These are phyloP conservation scores for Carex cristatella DNA, from an alignment of 176 grass and related monocot species.

Conservation along the genomic window DNA sequence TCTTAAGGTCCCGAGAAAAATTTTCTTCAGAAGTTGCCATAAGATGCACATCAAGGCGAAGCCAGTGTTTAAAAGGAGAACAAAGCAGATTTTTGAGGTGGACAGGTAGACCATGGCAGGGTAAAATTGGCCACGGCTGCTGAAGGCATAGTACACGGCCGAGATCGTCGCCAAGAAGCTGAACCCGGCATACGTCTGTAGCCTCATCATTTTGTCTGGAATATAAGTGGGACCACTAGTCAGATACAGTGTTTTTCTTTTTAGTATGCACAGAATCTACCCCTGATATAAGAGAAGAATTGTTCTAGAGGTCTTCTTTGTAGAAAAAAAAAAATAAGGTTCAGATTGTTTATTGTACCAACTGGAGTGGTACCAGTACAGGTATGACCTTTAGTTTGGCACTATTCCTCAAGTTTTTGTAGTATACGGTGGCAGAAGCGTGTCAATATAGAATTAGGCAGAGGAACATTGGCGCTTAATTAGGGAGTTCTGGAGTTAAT, in stretches of 20 bases:
- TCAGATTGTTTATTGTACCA: not conserved
- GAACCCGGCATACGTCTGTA: slow-evolving; percentile 83
- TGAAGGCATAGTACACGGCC: slow-evolving; percentile 82
- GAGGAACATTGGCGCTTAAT: not conserved
- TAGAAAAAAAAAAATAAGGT: not conserved
- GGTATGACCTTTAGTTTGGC: not conserved
- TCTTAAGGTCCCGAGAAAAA: slow-evolving; percentile 80
- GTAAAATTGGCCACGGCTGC: slow-evolving; percentile 93
- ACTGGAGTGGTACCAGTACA: not conserved
- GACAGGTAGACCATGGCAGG: slow-evolving; percentile 92
- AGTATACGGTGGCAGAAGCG: not conserved
- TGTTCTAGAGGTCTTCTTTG: not conserved
- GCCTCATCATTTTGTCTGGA: slow-evolving; percentile 54
- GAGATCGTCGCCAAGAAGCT: slow-evolving; percentile 81
- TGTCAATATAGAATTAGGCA: not conserved
- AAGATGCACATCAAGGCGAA: slow-evolving; percentile 83
- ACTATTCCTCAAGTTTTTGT: not conserved
- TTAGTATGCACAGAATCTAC: not conserved
- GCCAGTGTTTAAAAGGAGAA: slow-evolving; percentile 86
- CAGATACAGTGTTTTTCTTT: not conserved
- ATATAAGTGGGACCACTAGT: not conserved
- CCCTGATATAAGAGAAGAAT: not conserved
- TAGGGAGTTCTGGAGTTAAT: not conserved
- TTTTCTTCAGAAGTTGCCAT: slow-evolving; percentile 77
- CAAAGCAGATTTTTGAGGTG: slow-evolving; percentile 96